These are phyloP conservation scores for Harrya chromipes DNA, from an alignment of 768 basidiomycete species.

Conservation along the genomic window DNA sequence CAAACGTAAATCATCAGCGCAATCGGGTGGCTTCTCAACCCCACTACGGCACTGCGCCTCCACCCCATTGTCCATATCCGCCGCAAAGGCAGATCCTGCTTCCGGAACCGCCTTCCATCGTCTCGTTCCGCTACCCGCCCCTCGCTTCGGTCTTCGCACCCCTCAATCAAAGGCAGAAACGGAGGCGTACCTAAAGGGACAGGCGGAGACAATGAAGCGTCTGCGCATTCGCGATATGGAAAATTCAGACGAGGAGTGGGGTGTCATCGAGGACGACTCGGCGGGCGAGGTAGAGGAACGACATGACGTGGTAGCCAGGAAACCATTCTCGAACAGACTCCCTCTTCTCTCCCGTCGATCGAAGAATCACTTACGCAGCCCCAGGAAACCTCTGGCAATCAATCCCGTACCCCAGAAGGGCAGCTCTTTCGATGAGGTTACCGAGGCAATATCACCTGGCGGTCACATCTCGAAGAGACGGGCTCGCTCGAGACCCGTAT, in stretches of 20 bases:
- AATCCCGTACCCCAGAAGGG: conserved; percentile 36
- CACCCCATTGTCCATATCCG: conserved; percentile 39
- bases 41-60: conserved; percentile 49
- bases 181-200: conserved; percentile 41
- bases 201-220: conserved; percentile 63
- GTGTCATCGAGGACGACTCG: conserved; percentile 41
- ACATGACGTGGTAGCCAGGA: conserved; percentile 29
- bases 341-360: conserved; percentile 25
- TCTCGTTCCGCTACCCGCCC: conserved; percentile 34
- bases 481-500: conserved; percentile 69
- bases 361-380: conserved; percentile 28
- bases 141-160: conserved; percentile 26
- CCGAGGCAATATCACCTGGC: conserved; percentile 69
- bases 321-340: conserved; percentile 31
- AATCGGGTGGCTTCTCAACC: conserved; percentile 49
- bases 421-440: conserved; percentile 54
- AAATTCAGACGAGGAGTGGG: conserved; percentile 45
- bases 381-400: conserved; percentile 23
- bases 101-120: conserved; percentile 35
- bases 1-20: conserved; percentile 58
- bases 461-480: conserved; percentile 75
- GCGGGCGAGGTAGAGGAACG: conserved; percentile 49
- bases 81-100: conserved; percentile 30
- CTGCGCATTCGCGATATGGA: conserved; percentile 58
- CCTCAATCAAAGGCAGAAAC: conserved; percentile 37